A percentile compares a stretch with the other conserved stretches of the same genome.
phyloP scores from a whole-genome alignment of 2,329 filamentous ascomycete species.

The Bipolaris bicolor region DNA sequence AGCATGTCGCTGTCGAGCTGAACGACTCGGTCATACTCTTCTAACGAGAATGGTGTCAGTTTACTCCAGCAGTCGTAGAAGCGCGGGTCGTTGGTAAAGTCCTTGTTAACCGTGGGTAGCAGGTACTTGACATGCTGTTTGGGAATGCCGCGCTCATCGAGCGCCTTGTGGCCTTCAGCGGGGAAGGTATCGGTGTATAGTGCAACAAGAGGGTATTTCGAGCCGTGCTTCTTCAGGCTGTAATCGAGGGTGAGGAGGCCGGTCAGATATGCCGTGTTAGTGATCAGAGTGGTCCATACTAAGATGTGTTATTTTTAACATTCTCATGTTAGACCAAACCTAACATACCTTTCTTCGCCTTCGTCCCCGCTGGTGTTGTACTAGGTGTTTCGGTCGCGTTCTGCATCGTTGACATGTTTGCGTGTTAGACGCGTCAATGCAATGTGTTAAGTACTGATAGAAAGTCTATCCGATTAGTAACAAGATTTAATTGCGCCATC shows the following conservation, averaged over 20 bases:
- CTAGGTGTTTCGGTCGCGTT: slow-evolving; percentile 3
- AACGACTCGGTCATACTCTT: slow-evolving; percentile 78
- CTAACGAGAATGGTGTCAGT: slow-evolving; percentile 76
- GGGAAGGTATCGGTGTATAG: slow-evolving; percentile 84
- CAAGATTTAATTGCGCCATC: slow-evolving; percentile 6
- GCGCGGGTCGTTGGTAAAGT: slow-evolving; percentile 77
- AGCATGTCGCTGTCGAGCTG: slow-evolving; percentile 91
- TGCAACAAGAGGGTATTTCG: slow-evolving; percentile 78
- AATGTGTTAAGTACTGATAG: neutral
- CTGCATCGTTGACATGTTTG: slow-evolving; percentile 8
- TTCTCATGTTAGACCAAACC: slow-evolving; percentile 7
- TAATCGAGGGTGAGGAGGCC: slow-evolving; percentile 83
- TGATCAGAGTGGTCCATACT: slow-evolving; percentile 91
- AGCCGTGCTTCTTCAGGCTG: slow-evolving; percentile 69
- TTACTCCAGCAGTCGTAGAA: slow-evolving; percentile 94
- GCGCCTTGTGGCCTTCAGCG: slow-evolving; percentile 68
- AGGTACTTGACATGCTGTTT: slow-evolving; percentile 75
- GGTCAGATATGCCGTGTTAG: slow-evolving; percentile 79
- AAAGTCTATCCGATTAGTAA: neutral
- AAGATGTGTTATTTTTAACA: neutral
- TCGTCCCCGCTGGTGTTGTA: slow-evolving; percentile 28
- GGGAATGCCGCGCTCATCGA: slow-evolving; percentile 72
- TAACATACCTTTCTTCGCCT: slow-evolving; percentile 48
- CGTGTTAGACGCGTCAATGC: neutral
- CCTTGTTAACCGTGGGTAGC: slow-evolving; percentile 67